Evolutionary conservation across 2,329 filamentous ascomycete genomes (phyloP).

Genomic region (Knufia fluminis): DNA sequence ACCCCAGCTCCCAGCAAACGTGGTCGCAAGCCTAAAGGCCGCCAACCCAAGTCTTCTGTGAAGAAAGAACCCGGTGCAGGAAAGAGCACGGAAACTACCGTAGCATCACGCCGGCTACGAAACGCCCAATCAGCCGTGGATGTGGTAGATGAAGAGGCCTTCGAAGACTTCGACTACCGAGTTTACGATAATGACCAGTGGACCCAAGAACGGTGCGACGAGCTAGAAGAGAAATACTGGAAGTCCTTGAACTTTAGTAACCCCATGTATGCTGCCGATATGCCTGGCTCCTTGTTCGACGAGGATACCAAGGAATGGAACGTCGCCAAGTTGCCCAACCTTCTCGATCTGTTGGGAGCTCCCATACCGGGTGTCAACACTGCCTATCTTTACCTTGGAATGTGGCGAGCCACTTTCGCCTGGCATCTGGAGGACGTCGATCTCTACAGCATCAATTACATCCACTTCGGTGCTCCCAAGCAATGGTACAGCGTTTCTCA

Average conservation of each 20-base stretch:
- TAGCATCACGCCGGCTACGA: slow-evolving; percentile 78
- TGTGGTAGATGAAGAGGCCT: slow-evolving; percentile 78
- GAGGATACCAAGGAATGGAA: slow-evolving; percentile 83
- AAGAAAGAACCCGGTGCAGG: slow-evolving; percentile 46
- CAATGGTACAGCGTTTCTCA: slow-evolving; percentile 99
- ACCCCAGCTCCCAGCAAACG: slow-evolving; percentile 27
- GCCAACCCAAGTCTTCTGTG: slow-evolving; percentile 37
- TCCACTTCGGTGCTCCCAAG: slow-evolving; percentile 96
- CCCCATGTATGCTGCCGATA: slow-evolving; percentile 90
- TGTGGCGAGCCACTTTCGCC: slow-evolving; percentile 99
- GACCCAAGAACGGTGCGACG: slow-evolving; percentile 82
- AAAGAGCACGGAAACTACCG: slow-evolving; percentile 56
- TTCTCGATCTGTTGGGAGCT: slow-evolving; percentile 86
- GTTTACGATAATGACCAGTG: slow-evolving; percentile 78
- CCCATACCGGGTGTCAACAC: slow-evolving; percentile 98
- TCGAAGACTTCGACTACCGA: slow-evolving; percentile 82
- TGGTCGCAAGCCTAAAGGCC: slow-evolving; percentile 32
- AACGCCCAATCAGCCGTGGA: slow-evolving; percentile 67
- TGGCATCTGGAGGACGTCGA: slow-evolving; percentile 99
- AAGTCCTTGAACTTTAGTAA: slow-evolving; percentile 92
- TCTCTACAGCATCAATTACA: slow-evolving; percentile 98
- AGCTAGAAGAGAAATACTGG: slow-evolving; percentile 93
- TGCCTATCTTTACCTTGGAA: slow-evolving; percentile 91
- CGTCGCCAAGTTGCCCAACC: slow-evolving; percentile 83
- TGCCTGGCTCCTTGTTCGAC: slow-evolving; percentile 90